phyloP scores from a whole-genome alignment of 441 rosid genomes.

The Corymbia citriodora region DNA sequence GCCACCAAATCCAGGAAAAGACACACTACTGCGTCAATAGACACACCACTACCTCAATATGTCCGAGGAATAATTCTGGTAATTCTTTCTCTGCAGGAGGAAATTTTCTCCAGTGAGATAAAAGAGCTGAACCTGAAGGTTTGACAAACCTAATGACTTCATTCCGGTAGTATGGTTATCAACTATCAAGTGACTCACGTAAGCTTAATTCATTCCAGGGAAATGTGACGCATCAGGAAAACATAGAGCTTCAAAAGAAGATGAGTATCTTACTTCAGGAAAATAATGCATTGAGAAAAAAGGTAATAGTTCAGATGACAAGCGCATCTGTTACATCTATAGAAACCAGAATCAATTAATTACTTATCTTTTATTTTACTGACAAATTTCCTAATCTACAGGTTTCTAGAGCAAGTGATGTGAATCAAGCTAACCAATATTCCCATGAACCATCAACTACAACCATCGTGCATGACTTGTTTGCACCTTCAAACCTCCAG shows the following conservation, averaged over 20 bases:
- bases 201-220: conserved; percentile 38
- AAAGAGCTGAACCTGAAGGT: conserved; percentile 78
- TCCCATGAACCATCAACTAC: conserved; percentile 16
- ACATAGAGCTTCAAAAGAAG: conserved; percentile 50
- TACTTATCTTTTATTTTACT: neutral
- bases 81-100: conserved; percentile 32
- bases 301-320: conserved; percentile 36
- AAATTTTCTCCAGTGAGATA: conserved; percentile 40
- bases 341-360: neutral
- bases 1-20: neutral
- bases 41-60: neutral
- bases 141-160: neutral
- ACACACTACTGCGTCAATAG: no score
- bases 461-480: conserved; percentile 30
- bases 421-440: conserved; percentile 27
- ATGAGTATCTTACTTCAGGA: conserved; percentile 45
- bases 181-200: neutral
- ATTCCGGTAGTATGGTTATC: neutral
- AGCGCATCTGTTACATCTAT: neutral
- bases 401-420: conserved; percentile 38
- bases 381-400: conserved; percentile 12
- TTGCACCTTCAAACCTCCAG: conserved; percentile 42
- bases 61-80: neutral
- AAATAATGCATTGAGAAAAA: conserved; percentile 49
- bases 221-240: conserved; percentile 54